Evolutionary conservation across 805 yeast genomes (phyloP).

Genomic region (Ogataea populi-albae): DNA sequence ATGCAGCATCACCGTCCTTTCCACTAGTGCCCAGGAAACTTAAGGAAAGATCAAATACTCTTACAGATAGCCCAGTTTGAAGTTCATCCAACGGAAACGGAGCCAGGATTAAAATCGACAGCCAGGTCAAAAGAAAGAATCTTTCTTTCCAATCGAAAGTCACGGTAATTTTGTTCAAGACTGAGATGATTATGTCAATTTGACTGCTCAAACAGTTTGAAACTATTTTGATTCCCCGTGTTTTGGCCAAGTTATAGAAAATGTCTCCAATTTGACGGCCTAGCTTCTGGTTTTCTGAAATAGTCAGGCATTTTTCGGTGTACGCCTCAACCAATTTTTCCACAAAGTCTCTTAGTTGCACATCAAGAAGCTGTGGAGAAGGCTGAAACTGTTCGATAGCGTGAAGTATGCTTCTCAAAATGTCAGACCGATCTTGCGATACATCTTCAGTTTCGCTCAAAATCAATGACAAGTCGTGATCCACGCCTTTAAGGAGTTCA

Average conservation of each 20-base stretch:
- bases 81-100: slow-evolving; percentile 64
- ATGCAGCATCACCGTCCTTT: slow-evolving; percentile 54
- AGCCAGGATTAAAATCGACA: slow-evolving; percentile 61
- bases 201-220: slow-evolving; percentile 61
- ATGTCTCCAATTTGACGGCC: slow-evolving; percentile 28
- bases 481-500: slow-evolving; percentile 18
- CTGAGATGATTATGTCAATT: slow-evolving; percentile 43
- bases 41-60: slow-evolving; percentile 37
- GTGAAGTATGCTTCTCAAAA: slow-evolving; percentile 12
- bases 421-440: slow-evolving; percentile 1
- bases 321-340: slow-evolving; percentile 30
- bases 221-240: slow-evolving; percentile 62
- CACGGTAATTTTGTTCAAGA: slow-evolving; percentile 29
- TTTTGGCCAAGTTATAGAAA: slow-evolving; percentile 60
- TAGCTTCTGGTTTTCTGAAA: slow-evolving; percentile 7
- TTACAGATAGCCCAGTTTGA: slow-evolving; percentile 29
- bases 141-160: slow-evolving; percentile 42
- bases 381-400: slow-evolving; percentile 51
- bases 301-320: slow-evolving; percentile 3
- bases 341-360: slow-evolving; percentile 35
- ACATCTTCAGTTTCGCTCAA: background rate
- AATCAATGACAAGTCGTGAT: slow-evolving; percentile 6
- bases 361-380: slow-evolving; percentile 50
- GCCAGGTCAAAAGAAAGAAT: slow-evolving; percentile 64
- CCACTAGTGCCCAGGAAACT: slow-evolving; percentile 44